Percentiles rank a stretch among this genome's conserved stretches.
Conservation (phyloP, 1,139 yeast species). For the Lodderomyces metapsilosis region DNA sequence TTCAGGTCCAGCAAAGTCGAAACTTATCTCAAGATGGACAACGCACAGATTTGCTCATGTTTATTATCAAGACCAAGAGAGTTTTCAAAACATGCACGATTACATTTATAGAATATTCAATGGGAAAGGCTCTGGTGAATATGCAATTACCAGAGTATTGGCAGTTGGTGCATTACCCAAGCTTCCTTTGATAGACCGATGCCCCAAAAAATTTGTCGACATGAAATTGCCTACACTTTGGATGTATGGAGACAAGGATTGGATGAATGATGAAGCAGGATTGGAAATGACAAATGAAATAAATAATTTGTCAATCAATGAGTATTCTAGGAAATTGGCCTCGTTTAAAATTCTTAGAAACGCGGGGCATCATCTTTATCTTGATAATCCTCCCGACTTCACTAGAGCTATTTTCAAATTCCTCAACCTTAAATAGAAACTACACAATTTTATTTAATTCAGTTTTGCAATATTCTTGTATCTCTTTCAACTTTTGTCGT, state of each 20-base stretch:
- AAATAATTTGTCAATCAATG: conserved; percentile 27
- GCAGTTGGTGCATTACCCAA: conserved; percentile 41
- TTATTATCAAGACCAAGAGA: conserved; percentile 28
- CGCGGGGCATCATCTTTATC: conserved; percentile 78
- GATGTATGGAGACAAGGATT: conserved; percentile 48
- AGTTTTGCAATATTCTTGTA: conserved; percentile 10
- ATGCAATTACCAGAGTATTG: conserved; percentile 42
- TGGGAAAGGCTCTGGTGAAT: conserved; percentile 47
- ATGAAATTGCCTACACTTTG: conserved; percentile 45
- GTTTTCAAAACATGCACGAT: conserved; percentile 38
- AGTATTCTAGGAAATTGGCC: conserved; percentile 22
- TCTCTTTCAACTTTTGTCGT: conserved; percentile 10
- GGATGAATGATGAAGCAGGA: conserved; percentile 51
- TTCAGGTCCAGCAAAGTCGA: conserved; percentile 38
- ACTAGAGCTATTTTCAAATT: conserved; percentile 43
- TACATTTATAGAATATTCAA: conserved; percentile 42
- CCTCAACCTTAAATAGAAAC: conserved; percentile 8
- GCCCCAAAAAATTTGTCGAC: conserved; percentile 35
- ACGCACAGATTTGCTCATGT: conserved; percentile 36
- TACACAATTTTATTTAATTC: conserved; percentile 12
- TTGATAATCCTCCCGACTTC: conserved; percentile 59
- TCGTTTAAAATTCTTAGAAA: conserved; percentile 45
- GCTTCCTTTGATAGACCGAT: conserved; percentile 44
- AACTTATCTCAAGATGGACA: conserved; percentile 42
- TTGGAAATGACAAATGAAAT: conserved; percentile 39